Base-by-base conservation (phyloP, 257 asterid species). In the Sherardia arvensis region DNA sequence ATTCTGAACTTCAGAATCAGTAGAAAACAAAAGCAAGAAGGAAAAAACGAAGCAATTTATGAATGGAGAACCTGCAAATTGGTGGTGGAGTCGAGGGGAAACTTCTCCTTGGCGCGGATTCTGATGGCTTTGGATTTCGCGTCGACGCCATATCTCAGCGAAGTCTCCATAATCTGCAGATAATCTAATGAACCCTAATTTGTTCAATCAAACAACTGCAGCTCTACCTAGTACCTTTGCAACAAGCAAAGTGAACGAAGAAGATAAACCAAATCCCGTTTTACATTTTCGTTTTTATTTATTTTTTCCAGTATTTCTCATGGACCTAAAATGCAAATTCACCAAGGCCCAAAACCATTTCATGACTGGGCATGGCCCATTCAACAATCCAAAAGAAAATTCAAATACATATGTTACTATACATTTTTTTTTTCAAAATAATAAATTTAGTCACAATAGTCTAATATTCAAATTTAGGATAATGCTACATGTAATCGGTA, bases 71-170 rank as follows among this genome's bases (percentile, higher is more conserved):
- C 98, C 90, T 89, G 91, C 78, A 84, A 81, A 40, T 71, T 68
- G 54, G 87, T 68, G 55, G 69, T 74, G 72, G 84, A 30, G 54
- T 78, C 74, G 60, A 84, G 38, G 47, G 95, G 91, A 64, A 73
- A 62, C 76, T 78, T 87, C 74, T 92, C 95, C 87, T 81, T 92
- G 76, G 95, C 99, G 77, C 80, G 84, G 69, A 92, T 80, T 65
- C 84, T 71, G 27, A 92, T 79, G 61, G 88, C 69, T 78, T 87
- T 89, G 70, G 95, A 81, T 78, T 87, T 89, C 73, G 95, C 80
- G 66, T 89, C 91, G 17, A 77, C 95, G 59, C 71, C 81, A 55
- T 79, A 89, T 64, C 99, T 76, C 4, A 92, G 82, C 47, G 97
- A 92, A n/a, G 91, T 92, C 73, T 92, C 99, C 97, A 89, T 89